Conservation (phyloP, 345 rosid genomes). For the Syzygium jambos region DNA sequence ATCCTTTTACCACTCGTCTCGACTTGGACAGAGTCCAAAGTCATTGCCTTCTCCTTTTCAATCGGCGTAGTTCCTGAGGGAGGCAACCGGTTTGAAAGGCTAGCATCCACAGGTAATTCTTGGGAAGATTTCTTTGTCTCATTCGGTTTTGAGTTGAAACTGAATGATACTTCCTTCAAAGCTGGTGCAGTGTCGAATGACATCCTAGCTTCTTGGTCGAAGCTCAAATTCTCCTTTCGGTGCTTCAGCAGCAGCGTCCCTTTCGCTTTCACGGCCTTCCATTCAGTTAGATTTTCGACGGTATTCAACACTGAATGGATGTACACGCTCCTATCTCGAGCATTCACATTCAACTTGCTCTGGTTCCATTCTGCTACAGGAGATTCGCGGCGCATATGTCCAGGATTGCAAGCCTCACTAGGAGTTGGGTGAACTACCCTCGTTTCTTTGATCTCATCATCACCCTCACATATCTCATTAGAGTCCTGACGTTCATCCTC, state of each 20-base stretch:
- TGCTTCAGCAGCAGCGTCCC: conserved; percentile 31
- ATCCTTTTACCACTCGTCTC: conserved; percentile 35
- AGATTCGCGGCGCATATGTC: neutral
- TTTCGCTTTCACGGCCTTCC: conserved; percentile 68
- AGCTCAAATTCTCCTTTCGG: conserved; percentile 59
- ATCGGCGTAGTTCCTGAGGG: conserved; percentile 45
- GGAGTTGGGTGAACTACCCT: neutral
- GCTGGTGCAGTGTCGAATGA: conserved; percentile 20
- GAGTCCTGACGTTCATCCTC: conserved; percentile 1
- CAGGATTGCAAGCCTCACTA: neutral
- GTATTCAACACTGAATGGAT: conserved; percentile 66
- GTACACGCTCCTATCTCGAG: conserved; percentile 36
- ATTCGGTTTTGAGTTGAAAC: conserved; percentile 27
- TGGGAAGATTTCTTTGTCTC: conserved; percentile 31
- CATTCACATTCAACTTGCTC: conserved; percentile 15
- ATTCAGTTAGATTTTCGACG: conserved; percentile 81
- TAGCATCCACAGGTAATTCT: conserved; percentile 63
- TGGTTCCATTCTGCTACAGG: conserved; percentile 16
- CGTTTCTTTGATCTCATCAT: conserved; percentile 7
- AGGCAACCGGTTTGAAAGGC: conserved; percentile 86
- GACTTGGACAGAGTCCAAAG: conserved; percentile 16
- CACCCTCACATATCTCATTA: conserved; percentile 23
- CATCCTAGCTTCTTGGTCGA: conserved; percentile 23
- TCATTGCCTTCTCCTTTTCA: conserved; percentile 23
- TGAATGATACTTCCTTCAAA: conserved; percentile 21